phyloP scores from a whole-genome alignment of 2,329 filamentous ascomycete species.

The Metarhizium album region DNA sequence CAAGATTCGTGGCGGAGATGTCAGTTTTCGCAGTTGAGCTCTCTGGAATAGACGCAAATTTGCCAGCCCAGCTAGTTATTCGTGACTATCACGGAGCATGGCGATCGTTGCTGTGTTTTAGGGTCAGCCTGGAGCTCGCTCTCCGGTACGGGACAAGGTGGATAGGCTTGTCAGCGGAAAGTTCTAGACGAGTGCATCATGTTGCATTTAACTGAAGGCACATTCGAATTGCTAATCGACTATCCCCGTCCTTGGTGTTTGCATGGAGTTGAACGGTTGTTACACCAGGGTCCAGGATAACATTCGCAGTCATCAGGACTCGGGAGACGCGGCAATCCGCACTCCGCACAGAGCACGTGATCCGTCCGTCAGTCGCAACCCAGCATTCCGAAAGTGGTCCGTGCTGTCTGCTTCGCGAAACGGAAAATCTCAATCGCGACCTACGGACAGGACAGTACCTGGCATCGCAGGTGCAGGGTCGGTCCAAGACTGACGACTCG shows the following conservation, averaged over 20 bases:
- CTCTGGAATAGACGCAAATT: too few species aligned
- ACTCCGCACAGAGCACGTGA: background rate
- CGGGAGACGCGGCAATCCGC: too few species aligned
- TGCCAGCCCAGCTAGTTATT: background rate
- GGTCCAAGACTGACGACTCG: background rate
- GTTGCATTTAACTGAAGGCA: background rate
- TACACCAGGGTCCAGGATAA: too few species aligned
- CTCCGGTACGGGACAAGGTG: slow-evolving; percentile 10
- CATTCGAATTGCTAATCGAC: background rate
- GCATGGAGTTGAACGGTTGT: too few species aligned
- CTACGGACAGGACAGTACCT: background rate
- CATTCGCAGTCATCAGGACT: too few species aligned
- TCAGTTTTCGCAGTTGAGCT: too few species aligned
- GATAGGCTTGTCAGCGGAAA: background rate
- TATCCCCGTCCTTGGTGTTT: too few species aligned
- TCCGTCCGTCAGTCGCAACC: background rate
- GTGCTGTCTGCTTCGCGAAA: slow-evolving; percentile 3
- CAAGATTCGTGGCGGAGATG: too few species aligned
- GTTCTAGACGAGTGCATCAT: background rate
- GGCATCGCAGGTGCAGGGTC: background rate
- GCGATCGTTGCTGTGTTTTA: too few species aligned
- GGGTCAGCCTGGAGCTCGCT: slow-evolving; percentile 9
- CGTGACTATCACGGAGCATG: slow-evolving; percentile 11
- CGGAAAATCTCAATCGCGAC: slow-evolving; percentile 16
- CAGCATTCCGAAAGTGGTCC: slow-evolving; percentile 1